phyloP scores from a whole-genome alignment of 176 grass and related monocot genomes.

The Poa annua region DNA sequence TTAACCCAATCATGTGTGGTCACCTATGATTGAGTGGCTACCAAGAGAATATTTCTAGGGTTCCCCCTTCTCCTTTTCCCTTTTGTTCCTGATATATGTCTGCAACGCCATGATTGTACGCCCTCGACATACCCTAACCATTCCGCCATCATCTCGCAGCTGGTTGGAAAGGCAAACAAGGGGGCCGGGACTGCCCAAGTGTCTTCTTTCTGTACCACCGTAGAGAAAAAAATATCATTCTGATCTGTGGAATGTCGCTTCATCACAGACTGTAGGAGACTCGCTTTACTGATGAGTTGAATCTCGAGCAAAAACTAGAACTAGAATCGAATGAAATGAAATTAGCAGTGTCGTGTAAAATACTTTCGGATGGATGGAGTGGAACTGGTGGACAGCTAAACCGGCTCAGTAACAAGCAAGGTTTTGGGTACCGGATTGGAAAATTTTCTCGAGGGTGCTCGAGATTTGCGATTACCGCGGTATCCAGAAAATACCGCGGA shows the following conservation, averaged over 20 bases:
- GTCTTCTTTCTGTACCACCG: background rate
- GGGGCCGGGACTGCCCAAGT: background rate
- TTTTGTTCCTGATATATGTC: slow-evolving; percentile 65
- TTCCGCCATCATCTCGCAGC: slow-evolving; percentile 48
- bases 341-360: background rate
- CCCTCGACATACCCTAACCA: slow-evolving; percentile 40
- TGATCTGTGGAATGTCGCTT: background rate
- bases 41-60: slow-evolving; percentile 97
- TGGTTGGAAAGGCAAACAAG: slow-evolving; percentile 35
- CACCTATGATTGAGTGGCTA: slow-evolving; percentile 74
- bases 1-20: slow-evolving; percentile 74
- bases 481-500: too few species aligned
- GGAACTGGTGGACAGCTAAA: background rate
- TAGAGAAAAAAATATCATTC: background rate
- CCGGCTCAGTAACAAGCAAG: background rate
- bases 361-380: background rate
- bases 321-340: background rate
- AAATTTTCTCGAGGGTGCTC: too few species aligned
- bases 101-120: slow-evolving; percentile 54
- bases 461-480: too few species aligned
- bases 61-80: slow-evolving; percentile 42
- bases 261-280: background rate
- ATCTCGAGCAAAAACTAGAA: background rate
- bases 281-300: background rate
- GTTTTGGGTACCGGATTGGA: too few species aligned